Evolutionary conservation across 2,329 filamentous ascomycete species (phyloP), one percentile per base, ranked within the genome.

Genomic region (Fusarium caatingaense): DNA sequence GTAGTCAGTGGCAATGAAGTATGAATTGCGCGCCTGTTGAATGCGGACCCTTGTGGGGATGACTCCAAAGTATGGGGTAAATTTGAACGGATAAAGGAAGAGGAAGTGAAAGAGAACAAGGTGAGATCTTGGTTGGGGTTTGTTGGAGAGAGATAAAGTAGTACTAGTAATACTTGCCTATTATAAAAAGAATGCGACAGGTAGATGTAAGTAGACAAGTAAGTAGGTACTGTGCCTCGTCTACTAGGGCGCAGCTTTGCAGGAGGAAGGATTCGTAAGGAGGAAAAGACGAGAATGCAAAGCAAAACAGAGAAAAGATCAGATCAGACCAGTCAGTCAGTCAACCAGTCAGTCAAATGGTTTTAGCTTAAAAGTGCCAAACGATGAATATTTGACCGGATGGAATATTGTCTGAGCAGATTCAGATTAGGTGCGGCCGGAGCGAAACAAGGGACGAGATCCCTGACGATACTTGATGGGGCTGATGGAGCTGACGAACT

Each of bases 341-440:
- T 21, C 20, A 20, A 20, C 21, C 41, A 37, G 41, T 37, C 34
- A 37, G 18, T n/a, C 32, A 34, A 34, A 34, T 37, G 34, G 10
- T 6, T 37, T 37, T 37, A 11, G 34, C 9, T 23, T 44, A 44
- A 73, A 58, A 56, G 64, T 64, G 68, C 71, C 66, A 75, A 76
- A 71, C 57, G 65, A 73, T 69, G 64, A 69, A 63, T 75, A 76
- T 76, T 75, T 75, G 73, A 64, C 69, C 61, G 66, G 68, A 69
- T 74, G 72, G 72, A 67, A 69, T 60, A 27, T 42, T 53, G 73
- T 74, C 71, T 70, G 73, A 69, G 69, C 64, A 63, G 63, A 46
- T 64, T 66, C 67, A 74, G 72, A 69, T 72, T 71, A 37, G 34
- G 34, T 37, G 34, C 34, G 34, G 18, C 34, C 34, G 69, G 69